Base-by-base conservation (phyloP, 257 asterid genomes). In the Knoxia roxburghii region DNA sequence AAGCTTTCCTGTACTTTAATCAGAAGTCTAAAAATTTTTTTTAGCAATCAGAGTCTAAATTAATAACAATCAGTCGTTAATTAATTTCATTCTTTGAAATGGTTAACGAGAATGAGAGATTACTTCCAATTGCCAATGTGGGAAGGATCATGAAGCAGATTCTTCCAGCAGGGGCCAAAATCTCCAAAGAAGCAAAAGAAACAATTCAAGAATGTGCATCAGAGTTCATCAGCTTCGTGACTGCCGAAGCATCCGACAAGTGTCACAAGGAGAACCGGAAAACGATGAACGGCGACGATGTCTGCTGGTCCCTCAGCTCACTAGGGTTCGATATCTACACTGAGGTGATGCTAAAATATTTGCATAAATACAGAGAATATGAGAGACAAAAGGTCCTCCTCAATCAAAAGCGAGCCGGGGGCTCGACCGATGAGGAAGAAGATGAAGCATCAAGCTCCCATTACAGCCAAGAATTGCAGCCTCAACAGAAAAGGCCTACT, bases 81-180 rank as follows among this genome's bases (percentile, higher is more conserved):
- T n/a, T n/a, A n/a, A n/a, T n/a, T n/a, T n/a, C n/a, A n/a, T n/a
- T n/a, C n/a, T n/a, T 37, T 12, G 41, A 66, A 71, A 85, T 77
- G 87, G 73, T 17, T 7, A 79, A 85, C 11, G 79, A 78, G 51
- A 83, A 56, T 15, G 87, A 84, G 4, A 79, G 61, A 60, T 67
- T 87, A 52, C 79, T 87, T 26, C 95, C 95, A 2, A 81, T 87
- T n/a, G 91, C 95, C n/a, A 87, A 87, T 50, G 85, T 85, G 18
- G 91, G 89, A 30, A 57, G 91, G 78, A 80, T 87, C 57, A 87
- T 87, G 95, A 85, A 78, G 73, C 75, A 75, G 58, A 77, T 81
- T 71, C 78, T 87, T 23, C 95, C 91, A 41, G 69, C 79, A 6
- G 72, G 53, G 13, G 87, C 91, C 14, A 87, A 83, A 77, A 72